Percentiles rank a stretch among this genome's conserved stretches.
phyloP scores from a whole-genome alignment of 164 flowering plant species.

The Echeveria elegans region DNA sequence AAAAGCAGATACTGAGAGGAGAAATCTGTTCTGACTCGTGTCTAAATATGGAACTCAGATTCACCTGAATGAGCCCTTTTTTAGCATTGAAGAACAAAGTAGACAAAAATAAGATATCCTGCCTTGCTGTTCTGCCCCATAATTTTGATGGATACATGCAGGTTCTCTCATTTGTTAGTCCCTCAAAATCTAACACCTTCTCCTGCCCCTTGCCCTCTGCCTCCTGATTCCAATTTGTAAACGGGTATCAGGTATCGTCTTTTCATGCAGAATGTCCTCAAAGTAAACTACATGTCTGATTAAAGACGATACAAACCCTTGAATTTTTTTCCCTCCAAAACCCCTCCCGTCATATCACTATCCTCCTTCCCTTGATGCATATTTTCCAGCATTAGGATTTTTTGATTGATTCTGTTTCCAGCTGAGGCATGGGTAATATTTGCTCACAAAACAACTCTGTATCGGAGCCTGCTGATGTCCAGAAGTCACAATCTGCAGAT shows the following conservation, averaged over 20 bases:
- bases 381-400: background rate
- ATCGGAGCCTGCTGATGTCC: constrained; percentile 4
- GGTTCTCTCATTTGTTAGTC: background rate
- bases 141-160: background rate
- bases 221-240: background rate
- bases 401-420: background rate
- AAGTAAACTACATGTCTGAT: background rate
- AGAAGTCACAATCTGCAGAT: constrained; percentile 10
- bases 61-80: background rate
- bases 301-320: background rate
- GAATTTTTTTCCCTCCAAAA: background rate
- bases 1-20: background rate
- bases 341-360: background rate
- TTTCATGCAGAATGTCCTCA: background rate
- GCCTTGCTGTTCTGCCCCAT: background rate
- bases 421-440: constrained; percentile 48
- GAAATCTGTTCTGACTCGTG: background rate
- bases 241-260: background rate
- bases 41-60: background rate
- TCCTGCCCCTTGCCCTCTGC: background rate
- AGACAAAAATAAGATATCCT: background rate
- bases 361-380: background rate
- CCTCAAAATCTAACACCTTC: background rate
- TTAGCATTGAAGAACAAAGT: background rate
- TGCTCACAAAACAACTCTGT: constrained; percentile 29